phyloP scores from a whole-genome alignment of 345 rosid genomes.

The Lumnitzera racemosa region DNA sequence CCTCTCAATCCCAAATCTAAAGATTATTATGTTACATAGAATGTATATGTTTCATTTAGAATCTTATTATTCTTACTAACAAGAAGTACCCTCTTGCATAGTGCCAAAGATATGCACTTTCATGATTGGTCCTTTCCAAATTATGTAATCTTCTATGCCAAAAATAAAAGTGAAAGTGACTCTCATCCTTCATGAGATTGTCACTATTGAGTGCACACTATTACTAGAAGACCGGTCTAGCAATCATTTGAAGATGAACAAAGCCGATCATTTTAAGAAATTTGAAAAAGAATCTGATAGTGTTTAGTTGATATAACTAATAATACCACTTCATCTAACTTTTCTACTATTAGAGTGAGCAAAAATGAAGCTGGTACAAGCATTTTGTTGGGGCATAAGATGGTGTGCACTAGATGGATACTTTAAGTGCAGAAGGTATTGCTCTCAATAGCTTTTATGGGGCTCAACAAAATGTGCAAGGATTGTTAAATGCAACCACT shows the following conservation, averaged over 20 bases:
- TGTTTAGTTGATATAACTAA: too few species aligned
- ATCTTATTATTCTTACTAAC: constrained; percentile 33
- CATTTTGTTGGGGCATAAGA: too few species aligned
- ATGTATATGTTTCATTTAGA: constrained; percentile 31
- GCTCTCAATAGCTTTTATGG: too few species aligned
- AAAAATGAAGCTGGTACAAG: constrained; percentile 14
- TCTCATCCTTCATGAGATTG: constrained; percentile 43
- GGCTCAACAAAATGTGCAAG: too few species aligned
- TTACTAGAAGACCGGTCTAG: too few species aligned
- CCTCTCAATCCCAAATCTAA: constrained; percentile 36
- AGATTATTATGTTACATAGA: constrained; percentile 37
- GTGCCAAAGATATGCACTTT: constrained; percentile 34
- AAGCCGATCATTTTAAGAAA: too few species aligned
- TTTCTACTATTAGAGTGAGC: constrained; percentile 7
- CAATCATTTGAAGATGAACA: too few species aligned
- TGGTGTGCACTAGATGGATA: too few species aligned
- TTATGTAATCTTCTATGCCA: constrained; percentile 19
- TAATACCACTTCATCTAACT: too few species aligned
- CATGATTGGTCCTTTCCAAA: constrained; percentile 41
- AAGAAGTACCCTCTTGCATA: constrained; percentile 35
- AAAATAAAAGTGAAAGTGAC: constrained; percentile 42
- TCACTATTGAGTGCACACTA: constrained; percentile 36
- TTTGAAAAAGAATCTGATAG: too few species aligned
- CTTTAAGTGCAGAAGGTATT: too few species aligned
- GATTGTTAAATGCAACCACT: too few species aligned